phyloP scores from a whole-genome alignment of 2,329 filamentous ascomycete species.

The Amphichorda felina region DNA sequence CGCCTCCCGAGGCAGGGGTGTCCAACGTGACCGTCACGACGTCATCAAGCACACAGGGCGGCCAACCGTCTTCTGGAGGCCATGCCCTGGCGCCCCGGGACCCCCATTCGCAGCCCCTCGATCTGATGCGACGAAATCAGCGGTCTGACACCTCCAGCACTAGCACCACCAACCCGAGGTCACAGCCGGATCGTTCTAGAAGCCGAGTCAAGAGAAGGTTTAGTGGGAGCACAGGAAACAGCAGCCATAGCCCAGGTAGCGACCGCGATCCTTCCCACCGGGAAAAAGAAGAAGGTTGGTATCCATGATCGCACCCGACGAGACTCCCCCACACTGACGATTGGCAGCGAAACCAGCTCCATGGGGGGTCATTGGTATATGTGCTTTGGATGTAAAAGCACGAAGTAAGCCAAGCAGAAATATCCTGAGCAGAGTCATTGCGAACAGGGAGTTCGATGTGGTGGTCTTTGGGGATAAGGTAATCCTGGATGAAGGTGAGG shows the following conservation, averaged over 20 bases:
- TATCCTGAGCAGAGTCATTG: constrained; percentile 84
- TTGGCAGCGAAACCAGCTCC: constrained; percentile 40
- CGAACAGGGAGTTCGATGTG: constrained; percentile 88
- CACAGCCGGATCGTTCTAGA: constrained; percentile 45
- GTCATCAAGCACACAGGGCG: constrained; percentile 26
- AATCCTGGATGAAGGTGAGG: constrained; percentile 76
- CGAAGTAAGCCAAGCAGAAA: constrained; percentile 94
- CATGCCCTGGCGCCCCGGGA: constrained; percentile 36
- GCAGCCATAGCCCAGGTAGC: constrained; percentile 68
- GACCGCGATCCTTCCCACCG: constrained; percentile 45
- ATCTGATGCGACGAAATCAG: constrained; percentile 32
- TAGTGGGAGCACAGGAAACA: constrained; percentile 71
- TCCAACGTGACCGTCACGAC: constrained; percentile 43
- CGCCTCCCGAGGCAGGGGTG: constrained; percentile 34
- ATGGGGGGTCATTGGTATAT: constrained; percentile 73
- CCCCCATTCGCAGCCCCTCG: constrained; percentile 24
- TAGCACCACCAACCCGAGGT: constrained; percentile 21
- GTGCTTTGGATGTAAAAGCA: constrained; percentile 89
- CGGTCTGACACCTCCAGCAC: constrained; percentile 20
- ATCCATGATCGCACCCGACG: too few species aligned
- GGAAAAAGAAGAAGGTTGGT: constrained; percentile 44
- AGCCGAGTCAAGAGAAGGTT: constrained; percentile 64
- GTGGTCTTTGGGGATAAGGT: constrained; percentile 98
- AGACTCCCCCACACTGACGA: neutral
- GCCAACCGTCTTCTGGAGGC: constrained; percentile 26